Percentiles rank a stretch among this genome's conserved stretches.
phyloP scores from a whole-genome alignment of 768 basidiomycete species.

The Tylopilus sp. region DNA sequence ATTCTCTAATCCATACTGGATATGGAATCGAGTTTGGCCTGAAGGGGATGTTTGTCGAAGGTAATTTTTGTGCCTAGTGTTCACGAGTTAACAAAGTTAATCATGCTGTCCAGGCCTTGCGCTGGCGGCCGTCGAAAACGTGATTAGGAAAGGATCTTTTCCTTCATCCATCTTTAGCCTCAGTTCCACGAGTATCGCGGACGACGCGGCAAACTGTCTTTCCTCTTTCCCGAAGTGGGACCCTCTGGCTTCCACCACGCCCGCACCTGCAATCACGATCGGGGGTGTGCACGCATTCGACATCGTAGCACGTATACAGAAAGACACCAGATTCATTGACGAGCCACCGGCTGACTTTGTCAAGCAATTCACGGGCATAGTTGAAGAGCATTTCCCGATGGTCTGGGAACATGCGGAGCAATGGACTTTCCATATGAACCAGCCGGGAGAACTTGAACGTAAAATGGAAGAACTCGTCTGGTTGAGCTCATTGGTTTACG shows the following conservation, averaged over 20 bases:
- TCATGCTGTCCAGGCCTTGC: conserved; percentile 22
- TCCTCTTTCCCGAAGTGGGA: conserved; percentile 12
- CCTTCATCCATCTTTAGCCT: conserved; percentile 9
- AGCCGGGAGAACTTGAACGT: too few relatives aligned
- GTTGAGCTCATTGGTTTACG: too few relatives aligned
- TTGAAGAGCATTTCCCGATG: neutral
- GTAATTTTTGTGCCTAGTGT: conserved; percentile 27
- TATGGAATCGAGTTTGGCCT: too few relatives aligned
- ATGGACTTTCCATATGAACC: neutral
- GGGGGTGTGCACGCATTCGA: conserved; percentile 37
- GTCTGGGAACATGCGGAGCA: conserved; percentile 24
- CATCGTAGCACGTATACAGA: conserved; percentile 49
- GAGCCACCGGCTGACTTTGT: conserved; percentile 15
- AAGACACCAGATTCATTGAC: conserved; percentile 37
- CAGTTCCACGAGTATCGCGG: neutral
- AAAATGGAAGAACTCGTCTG: too few relatives aligned
- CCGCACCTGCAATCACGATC: neutral
- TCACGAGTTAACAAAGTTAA: neutral
- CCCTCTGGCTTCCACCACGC: neutral
- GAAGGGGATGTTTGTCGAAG: conserved; percentile 50
- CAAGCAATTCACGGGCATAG: conserved; percentile 14
- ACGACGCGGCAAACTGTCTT: conserved; percentile 2
- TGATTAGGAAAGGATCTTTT: conserved; percentile 35
- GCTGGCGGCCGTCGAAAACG: conserved; percentile 21
- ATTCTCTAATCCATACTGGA: too few relatives aligned